Conservation (phyloP, 768 basidiomycete species). For the Xerocomus spinulosus region DNA sequence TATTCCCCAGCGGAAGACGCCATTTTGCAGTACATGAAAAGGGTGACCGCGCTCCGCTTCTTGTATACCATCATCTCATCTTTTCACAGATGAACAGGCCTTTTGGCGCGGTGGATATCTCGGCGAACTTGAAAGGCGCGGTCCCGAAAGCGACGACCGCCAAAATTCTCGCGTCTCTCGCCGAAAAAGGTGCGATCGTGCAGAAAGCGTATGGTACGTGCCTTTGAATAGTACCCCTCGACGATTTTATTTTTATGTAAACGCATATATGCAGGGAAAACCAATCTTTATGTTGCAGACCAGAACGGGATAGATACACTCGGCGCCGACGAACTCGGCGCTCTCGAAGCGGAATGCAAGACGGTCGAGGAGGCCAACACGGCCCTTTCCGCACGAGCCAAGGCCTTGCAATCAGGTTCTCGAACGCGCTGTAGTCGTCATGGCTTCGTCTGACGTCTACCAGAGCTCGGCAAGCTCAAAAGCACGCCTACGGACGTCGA, state of each 20-base stretch:
- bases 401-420: constrained; percentile 34
- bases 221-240: not conserved
- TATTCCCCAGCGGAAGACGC: constrained; percentile 76
- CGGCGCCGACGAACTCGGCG: constrained; percentile 53
- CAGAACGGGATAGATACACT: constrained; percentile 68
- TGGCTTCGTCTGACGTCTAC: constrained; percentile 8
- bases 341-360: constrained; percentile 57
- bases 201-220: constrained; percentile 76
- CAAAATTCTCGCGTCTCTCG: constrained; percentile 74
- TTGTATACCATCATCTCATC: not conserved
- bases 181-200: constrained; percentile 80
- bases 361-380: constrained; percentile 58
- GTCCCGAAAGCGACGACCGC: constrained; percentile 81
- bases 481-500: constrained; percentile 66
- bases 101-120: constrained; percentile 87
- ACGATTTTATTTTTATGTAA: not conserved
- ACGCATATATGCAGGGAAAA: constrained; percentile 54
- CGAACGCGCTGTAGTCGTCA: not conserved
- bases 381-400: constrained; percentile 45
- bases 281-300: constrained; percentile 82
- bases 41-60: constrained; percentile 36
- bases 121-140: constrained; percentile 86
- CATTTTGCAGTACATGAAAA: constrained; percentile 75
- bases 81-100: constrained; percentile 80
- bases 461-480: constrained; percentile 65